These are phyloP conservation scores for Dioscorea dumetorum DNA, from an alignment of 106 monocot species.

Conservation along the genomic window DNA sequence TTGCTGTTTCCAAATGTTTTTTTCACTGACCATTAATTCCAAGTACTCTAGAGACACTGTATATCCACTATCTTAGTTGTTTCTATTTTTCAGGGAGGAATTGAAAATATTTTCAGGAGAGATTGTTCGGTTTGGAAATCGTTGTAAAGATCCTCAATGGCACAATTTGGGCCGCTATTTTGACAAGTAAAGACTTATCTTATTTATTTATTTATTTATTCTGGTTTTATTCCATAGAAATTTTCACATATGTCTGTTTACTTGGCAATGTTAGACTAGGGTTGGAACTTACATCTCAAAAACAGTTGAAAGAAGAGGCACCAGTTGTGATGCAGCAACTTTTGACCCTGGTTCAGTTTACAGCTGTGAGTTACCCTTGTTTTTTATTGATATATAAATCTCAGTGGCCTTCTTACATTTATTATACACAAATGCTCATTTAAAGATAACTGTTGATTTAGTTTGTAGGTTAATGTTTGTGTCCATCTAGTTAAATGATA, in stretches of 20 bases:
- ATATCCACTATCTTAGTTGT: too few relatives aligned
- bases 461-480: too few relatives aligned
- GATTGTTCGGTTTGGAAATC: slow-evolving; percentile 82
- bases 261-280: slow-evolving; percentile 42
- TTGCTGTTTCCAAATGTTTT: too few relatives aligned
- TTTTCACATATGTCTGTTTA: not conserved
- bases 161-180: slow-evolving; percentile 89
- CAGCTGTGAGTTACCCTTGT: slow-evolving; percentile 51
- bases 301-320: slow-evolving; percentile 58
- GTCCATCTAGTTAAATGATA: too few relatives aligned
- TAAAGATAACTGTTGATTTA: too few relatives aligned
- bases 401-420: not conserved
- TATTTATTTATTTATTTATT: not conserved
- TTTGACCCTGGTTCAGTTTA: slow-evolving; percentile 64
- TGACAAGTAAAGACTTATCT: slow-evolving; percentile 49
- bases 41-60: too few relatives aligned
- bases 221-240: not conserved
- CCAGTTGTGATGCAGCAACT: slow-evolving; percentile 57
- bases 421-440: too few relatives aligned
- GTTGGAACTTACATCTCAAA: slow-evolving; percentile 53
- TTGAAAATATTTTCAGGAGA: slow-evolving; percentile 73
- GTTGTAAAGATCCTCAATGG: slow-evolving; percentile 92
- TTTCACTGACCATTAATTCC: too few relatives aligned
- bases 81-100: slow-evolving; percentile 58
- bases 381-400: not conserved